phyloP scores from a whole-genome alignment of 495 filamentous ascomycete genomes.

The Podospora australis region DNA sequence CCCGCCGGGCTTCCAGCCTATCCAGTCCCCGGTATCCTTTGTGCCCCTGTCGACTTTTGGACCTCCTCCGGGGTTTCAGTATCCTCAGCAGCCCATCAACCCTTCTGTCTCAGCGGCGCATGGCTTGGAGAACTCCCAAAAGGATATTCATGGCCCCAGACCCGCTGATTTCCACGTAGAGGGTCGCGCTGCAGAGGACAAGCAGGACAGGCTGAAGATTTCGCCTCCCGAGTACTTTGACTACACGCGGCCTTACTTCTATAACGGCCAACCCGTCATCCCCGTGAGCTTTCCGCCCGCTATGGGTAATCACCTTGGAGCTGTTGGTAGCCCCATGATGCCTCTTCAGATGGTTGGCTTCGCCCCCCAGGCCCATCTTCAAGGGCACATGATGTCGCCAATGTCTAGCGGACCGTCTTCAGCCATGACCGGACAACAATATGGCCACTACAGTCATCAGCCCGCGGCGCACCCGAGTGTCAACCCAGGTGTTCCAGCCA shows the following conservation, averaged over 20 bases:
- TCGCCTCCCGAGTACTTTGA: constrained; percentile 41
- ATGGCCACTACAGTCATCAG: constrained; percentile 4
- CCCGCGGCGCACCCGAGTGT: constrained; percentile 5
- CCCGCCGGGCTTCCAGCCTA: constrained; percentile 22
- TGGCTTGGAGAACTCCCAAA: constrained; percentile 7
- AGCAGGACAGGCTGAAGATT: constrained; percentile 34
- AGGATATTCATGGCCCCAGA: constrained; percentile 24
- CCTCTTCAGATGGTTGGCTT: constrained; percentile 20
- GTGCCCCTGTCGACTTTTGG: constrained; percentile 26
- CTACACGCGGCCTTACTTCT: constrained; percentile 37
- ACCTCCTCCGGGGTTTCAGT: constrained; percentile 18
- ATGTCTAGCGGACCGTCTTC: constrained; percentile 14
- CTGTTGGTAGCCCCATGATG: constrained; percentile 14
- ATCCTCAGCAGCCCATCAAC: constrained; percentile 13
- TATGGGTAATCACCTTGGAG: constrained; percentile 4
- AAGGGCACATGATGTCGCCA: constrained; percentile 17
- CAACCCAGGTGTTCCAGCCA: constrained; percentile 11
- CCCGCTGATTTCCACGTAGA: constrained; percentile 19
- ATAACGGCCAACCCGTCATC: constrained; percentile 45
- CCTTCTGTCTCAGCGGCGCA: constrained; percentile 2
- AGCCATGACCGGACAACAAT: constrained; percentile 12
- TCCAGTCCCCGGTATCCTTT: constrained; percentile 23
- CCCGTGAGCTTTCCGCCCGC: constrained; percentile 25
- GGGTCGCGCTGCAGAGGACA: constrained; percentile 24
- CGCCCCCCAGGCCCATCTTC: constrained; percentile 12